Percentiles rank a stretch among this genome's conserved stretches.
Conservation (phyloP, 2,329 filamentous ascomycete genomes). For the Xylariaceae sp. region DNA sequence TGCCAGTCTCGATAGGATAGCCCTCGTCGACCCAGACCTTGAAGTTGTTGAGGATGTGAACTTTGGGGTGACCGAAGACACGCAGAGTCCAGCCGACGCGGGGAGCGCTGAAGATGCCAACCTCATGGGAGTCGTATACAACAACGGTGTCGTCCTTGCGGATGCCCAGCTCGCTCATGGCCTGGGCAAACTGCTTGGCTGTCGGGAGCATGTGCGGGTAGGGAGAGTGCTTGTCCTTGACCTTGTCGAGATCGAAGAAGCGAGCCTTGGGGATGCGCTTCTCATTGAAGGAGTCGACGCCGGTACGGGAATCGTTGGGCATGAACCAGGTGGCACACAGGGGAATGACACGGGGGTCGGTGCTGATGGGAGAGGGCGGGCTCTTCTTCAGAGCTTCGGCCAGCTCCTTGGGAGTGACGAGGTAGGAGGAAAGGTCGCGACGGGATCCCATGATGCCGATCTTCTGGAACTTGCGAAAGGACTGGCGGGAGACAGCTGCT, state of each 20-base stretch:
- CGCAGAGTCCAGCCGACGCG: constrained; percentile 91
- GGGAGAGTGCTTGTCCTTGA: constrained; percentile 81
- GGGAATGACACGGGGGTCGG: constrained; percentile 79
- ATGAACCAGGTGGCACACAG: constrained; percentile 96
- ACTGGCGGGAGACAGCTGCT: constrained; percentile 38
- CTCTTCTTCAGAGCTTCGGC: constrained; percentile 79
- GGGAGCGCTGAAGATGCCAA: constrained; percentile 92
- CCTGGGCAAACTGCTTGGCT: constrained; percentile 74
- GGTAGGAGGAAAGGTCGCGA: constrained; percentile 71
- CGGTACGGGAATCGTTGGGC: constrained; percentile 83
- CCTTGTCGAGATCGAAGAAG: constrained; percentile 93
- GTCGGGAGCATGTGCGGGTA: constrained; percentile 97
- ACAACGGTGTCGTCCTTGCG: constrained; percentile 84
- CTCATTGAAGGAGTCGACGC: constrained; percentile 76
- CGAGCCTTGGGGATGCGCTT: constrained; percentile 83
- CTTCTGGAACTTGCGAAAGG: constrained; percentile 30
- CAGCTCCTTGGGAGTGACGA: constrained; percentile 83
- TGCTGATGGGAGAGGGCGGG: constrained; percentile 73
- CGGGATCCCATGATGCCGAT: constrained; percentile 38
- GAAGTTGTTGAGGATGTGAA: constrained; percentile 95
- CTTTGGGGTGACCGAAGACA: constrained; percentile 83
- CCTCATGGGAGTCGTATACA: constrained; percentile 87
- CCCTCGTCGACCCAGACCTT: constrained; percentile 87
- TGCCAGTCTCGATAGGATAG: constrained; percentile 76
- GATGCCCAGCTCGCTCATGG: constrained; percentile 88